These are phyloP conservation scores for Phyllosticta citriasiana DNA, from an alignment of 2,329 filamentous ascomycete species.

Conservation along the genomic window DNA sequence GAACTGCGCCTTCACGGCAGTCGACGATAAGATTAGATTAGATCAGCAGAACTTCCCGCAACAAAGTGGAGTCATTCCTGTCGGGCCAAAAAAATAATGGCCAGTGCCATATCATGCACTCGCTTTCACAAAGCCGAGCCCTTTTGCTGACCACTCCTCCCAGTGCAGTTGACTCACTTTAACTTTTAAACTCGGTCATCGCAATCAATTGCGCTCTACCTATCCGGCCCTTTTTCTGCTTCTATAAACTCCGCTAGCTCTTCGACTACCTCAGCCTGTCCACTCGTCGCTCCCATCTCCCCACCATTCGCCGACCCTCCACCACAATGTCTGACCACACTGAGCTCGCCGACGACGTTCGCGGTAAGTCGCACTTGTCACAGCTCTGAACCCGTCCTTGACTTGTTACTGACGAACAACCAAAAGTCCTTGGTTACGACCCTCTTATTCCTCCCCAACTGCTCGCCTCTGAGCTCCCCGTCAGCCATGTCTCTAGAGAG, in stretches of 20 bases:
- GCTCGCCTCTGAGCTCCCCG: conserved; percentile 75
- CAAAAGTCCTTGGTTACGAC: conserved; percentile 80
- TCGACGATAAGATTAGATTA: background rate
- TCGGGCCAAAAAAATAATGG: background rate
- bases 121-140: background rate
- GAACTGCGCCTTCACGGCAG: background rate
- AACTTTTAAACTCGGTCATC: background rate
- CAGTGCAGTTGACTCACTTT: conserved; percentile 1
- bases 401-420: background rate
- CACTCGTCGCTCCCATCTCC: background rate
- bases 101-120: background rate
- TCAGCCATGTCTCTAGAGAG: conserved; percentile 47
- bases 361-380: conserved; percentile 32
- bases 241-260: background rate
- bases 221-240: conserved; percentile 7
- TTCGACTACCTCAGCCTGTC: background rate
- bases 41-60: background rate
- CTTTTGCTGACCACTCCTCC: background rate
- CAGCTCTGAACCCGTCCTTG: background rate
- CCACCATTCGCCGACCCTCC: conserved; percentile 1
- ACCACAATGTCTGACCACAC: conserved; percentile 12
- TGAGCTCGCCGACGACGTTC: conserved; percentile 40
- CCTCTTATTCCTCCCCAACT: conserved; percentile 83
- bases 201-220: conserved; percentile 9
- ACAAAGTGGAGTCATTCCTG: background rate